Conservation (phyloP, 768 basidiomycete genomes). For the Coprinopsis cinerea region DNA sequence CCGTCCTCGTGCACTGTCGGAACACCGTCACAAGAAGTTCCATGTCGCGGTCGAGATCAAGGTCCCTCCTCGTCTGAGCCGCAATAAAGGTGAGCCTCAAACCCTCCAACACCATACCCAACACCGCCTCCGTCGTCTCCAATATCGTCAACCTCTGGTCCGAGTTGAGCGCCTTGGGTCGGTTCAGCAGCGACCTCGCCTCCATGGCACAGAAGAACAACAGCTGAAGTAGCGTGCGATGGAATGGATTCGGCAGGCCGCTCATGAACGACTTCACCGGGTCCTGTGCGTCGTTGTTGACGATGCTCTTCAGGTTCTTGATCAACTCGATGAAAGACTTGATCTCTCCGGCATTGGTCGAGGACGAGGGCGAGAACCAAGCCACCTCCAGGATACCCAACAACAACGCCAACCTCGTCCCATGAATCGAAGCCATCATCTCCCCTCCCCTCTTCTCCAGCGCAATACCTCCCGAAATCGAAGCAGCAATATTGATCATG, state of each 20-base stretch:
- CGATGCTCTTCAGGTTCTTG: slow-evolving; percentile 53
- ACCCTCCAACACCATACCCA: slow-evolving; percentile 64
- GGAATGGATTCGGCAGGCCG: slow-evolving; percentile 60
- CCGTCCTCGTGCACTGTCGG: slow-evolving; percentile 66
- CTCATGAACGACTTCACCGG: slow-evolving; percentile 71
- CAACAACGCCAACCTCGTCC: slow-evolving; percentile 66
- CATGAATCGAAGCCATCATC: slow-evolving; percentile 80
- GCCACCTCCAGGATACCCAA: slow-evolving; percentile 74
- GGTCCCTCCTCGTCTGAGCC: slow-evolving; percentile 48
- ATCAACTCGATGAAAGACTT: slow-evolving; percentile 58
- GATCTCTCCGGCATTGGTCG: slow-evolving; percentile 45
- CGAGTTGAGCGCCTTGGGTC: slow-evolving; percentile 47
- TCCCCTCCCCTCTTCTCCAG: slow-evolving; percentile 69
- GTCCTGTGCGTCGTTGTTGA: slow-evolving; percentile 69
- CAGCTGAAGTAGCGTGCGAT: slow-evolving; percentile 73
- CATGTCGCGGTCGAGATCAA: slow-evolving; percentile 75
- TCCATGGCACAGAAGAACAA: slow-evolving; percentile 73
- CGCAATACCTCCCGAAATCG: slow-evolving; percentile 62
- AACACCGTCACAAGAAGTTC: slow-evolving; percentile 79
- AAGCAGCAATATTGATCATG: slow-evolving; percentile 51
- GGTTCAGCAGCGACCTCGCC: slow-evolving; percentile 42
- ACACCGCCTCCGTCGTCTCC: slow-evolving; percentile 53
- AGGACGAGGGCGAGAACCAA: slow-evolving; percentile 45
- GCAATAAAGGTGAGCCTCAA: slow-evolving; percentile 59
- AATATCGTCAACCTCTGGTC: slow-evolving; percentile 58